Evolutionary conservation across 2,329 filamentous ascomycete species (phyloP).

Genomic region (Trichoderma hamatum): DNA sequence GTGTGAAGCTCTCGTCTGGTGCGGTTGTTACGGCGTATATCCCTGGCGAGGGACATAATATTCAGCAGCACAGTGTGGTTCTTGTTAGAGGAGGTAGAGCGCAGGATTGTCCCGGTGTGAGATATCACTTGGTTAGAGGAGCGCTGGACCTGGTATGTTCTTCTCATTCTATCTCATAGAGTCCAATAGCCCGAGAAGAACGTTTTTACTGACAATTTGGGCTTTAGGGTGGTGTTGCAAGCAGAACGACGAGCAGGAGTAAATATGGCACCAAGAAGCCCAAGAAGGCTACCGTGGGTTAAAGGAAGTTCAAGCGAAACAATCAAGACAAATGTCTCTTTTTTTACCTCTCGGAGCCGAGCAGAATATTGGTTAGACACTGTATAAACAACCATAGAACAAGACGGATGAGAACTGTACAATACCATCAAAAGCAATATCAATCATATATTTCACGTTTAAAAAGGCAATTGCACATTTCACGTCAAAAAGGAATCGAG

Average conservation of each 20-base stretch:
- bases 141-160: slow-evolving; percentile 83
- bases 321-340: background rate
- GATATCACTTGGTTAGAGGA: slow-evolving; percentile 90
- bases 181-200: too few relatives aligned
- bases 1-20: slow-evolving; percentile 84
- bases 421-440: background rate
- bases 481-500: background rate
- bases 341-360: background rate
- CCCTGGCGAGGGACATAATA: slow-evolving; percentile 96
- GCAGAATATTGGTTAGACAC: background rate
- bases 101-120: slow-evolving; percentile 98
- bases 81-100: slow-evolving; percentile 89
- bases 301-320: background rate
- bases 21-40: slow-evolving; percentile 92
- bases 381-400: slow-evolving; percentile 23
- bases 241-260: slow-evolving; percentile 79
- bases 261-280: slow-evolving; percentile 99
- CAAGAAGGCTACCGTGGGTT: slow-evolving; percentile 71
- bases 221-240: slow-evolving; percentile 84
- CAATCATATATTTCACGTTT: background rate
- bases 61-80: slow-evolving; percentile 98
- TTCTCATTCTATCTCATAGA: background rate
- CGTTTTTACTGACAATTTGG: slow-evolving; percentile 27
- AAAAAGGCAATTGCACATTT: background rate
- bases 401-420: slow-evolving; percentile 12